phyloP scores from a whole-genome alignment of 495 filamentous ascomycete species.

The Hypoxylon rickii region DNA sequence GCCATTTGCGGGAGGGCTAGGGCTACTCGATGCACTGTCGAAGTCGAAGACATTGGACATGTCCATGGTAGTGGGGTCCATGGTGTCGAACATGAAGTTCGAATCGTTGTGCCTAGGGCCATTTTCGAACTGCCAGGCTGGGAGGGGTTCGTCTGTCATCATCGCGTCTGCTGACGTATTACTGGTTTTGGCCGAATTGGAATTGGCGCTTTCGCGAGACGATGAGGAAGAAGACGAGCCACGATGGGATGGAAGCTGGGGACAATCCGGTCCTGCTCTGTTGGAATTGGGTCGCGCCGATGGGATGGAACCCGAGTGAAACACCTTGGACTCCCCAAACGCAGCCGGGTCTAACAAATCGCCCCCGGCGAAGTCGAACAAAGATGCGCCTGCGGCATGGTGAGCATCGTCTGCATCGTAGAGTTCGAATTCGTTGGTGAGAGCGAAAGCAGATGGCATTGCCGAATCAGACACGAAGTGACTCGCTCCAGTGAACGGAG shows the following conservation, averaged over 20 bases:
- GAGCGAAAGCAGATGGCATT: constrained; percentile 21
- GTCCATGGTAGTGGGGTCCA: constrained; percentile 23
- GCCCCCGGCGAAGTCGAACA: constrained; percentile 19
- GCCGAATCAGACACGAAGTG: constrained; percentile 15
- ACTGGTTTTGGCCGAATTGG: constrained; percentile 32
- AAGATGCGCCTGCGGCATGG: not conserved
- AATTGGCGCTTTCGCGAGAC: constrained; percentile 23
- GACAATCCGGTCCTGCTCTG: not conserved
- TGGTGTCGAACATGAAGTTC: constrained; percentile 23
- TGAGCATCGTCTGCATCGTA: constrained; percentile 18
- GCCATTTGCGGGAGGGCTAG: constrained; percentile 50
- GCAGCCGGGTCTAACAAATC: constrained; percentile 10
- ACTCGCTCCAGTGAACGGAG: constrained; percentile 23
- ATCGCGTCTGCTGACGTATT: constrained; percentile 27
- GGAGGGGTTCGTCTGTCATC: constrained; percentile 20
- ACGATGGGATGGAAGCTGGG: constrained; percentile 25
- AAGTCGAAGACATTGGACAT: constrained; percentile 74
- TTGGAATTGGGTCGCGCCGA: constrained; percentile 8
- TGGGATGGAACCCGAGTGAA: constrained; percentile 4
- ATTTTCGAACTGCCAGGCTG: constrained; percentile 24
- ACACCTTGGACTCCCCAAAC: constrained; percentile 9
- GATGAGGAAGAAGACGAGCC: constrained; percentile 39
- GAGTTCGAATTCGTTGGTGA: constrained; percentile 25
- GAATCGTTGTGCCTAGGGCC: constrained; percentile 11
- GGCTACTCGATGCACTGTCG: constrained; percentile 70